Evolutionary conservation across 2,329 filamentous ascomycete genomes (phyloP).

Genomic region (Exophiala bonariae): DNA sequence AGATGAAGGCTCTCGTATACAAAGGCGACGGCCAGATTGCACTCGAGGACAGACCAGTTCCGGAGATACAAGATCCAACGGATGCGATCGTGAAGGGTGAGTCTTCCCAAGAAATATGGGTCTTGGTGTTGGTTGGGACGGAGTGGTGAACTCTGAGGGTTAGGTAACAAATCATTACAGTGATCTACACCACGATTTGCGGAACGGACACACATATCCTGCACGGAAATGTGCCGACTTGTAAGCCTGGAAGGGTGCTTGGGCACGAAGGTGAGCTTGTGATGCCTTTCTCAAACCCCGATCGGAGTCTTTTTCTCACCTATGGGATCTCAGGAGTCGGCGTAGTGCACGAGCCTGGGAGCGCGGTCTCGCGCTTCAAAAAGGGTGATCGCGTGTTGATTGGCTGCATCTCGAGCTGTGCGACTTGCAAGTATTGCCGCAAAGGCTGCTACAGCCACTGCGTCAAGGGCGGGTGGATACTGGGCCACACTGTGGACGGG

Average conservation of each 20-base stretch:
- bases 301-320: background rate
- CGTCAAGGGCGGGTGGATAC: conserved; percentile 54
- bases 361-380: conserved; percentile 46
- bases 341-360: conserved; percentile 46
- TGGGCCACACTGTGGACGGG: conserved; percentile 55
- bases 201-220: conserved; percentile 59
- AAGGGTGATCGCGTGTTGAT: conserved; percentile 55
- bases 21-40: conserved; percentile 34
- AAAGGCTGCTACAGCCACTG: conserved; percentile 55
- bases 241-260: conserved; percentile 46
- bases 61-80: conserved; percentile 41
- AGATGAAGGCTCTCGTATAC: conserved; percentile 53
- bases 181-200: conserved; percentile 53
- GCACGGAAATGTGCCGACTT: conserved; percentile 54
- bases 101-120: no score
- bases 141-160: no score
- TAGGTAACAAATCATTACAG: background rate
- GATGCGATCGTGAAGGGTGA: conserved; percentile 50
- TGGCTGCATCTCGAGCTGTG: conserved; percentile 53
- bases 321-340: conserved; percentile 38
- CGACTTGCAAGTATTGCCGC: conserved; percentile 52
- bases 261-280: conserved; percentile 52
- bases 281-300: no score
- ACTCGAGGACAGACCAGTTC: conserved; percentile 45
- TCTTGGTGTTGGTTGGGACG: no score